phyloP scores from a whole-genome alignment of 495 filamentous ascomycete genomes.

The Trichoderma asperelloides region DNA sequence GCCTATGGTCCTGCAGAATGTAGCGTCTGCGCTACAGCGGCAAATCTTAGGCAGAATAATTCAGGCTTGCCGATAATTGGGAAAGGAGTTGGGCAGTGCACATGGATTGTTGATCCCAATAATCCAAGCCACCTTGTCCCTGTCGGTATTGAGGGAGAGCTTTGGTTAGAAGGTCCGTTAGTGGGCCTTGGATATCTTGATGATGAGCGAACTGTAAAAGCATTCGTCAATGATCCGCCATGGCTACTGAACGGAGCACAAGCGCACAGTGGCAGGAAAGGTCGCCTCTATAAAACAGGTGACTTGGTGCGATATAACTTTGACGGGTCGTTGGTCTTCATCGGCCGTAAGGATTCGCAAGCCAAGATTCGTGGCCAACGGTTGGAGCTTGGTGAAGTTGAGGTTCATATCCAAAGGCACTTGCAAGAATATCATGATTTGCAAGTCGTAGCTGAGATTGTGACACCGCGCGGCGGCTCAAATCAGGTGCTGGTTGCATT shows the following conservation, averaged over 20 bases:
- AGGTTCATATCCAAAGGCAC: conserved; percentile 13
- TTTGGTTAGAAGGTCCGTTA: conserved; percentile 36
- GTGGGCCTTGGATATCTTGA: conserved; percentile 46
- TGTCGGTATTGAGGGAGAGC: conserved; percentile 37
- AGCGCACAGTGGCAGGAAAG: conserved; percentile 8
- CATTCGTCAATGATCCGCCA: conserved; percentile 37
- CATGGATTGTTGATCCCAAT: conserved; percentile 25
- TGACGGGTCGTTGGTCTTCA: conserved; percentile 21
- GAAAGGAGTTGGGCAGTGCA: conserved; percentile 14
- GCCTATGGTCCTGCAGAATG: too few species aligned
- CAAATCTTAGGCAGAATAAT: conserved; percentile 17
- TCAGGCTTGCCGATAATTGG: conserved; percentile 19
- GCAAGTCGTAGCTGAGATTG: not conserved
- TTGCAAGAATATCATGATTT: conserved; percentile 14
- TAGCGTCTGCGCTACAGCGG: conserved; percentile 20
- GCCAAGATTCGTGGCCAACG: conserved; percentile 31
- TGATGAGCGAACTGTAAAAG: conserved; percentile 41
- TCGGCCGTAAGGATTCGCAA: conserved; percentile 16
- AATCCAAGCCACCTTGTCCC: conserved; percentile 25
- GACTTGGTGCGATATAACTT: conserved; percentile 40
- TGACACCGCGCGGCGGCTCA: not conserved
- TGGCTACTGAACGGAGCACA: conserved; percentile 26
- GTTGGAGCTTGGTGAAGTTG: conserved; percentile 31
- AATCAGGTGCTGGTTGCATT: not conserved
- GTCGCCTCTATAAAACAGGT: conserved; percentile 26